Conservation (phyloP, 257 asterid species). For the Mitragyna speciosa region DNA sequence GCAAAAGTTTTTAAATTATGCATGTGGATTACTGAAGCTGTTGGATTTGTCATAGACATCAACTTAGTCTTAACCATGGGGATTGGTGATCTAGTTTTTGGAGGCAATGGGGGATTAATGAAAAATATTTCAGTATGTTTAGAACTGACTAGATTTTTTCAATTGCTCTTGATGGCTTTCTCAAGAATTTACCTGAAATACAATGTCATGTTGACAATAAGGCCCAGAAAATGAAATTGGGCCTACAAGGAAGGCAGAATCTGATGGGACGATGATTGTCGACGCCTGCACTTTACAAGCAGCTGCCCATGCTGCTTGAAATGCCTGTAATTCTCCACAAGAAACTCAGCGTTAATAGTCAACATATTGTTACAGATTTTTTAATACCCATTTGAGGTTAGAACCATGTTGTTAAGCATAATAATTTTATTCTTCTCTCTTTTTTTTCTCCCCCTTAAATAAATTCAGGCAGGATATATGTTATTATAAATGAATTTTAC, state of each 20-base stretch:
- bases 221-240: slow-evolving; percentile 96
- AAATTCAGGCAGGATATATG: neutral
- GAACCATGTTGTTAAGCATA: neutral
- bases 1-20: neutral
- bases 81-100: neutral
- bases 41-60: neutral
- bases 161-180: neutral
- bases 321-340: slow-evolving; percentile 60
- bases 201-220: slow-evolving; percentile 77
- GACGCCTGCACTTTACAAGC: slow-evolving; percentile 86
- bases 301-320: slow-evolving; percentile 80
- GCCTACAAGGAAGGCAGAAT: slow-evolving; percentile 64
- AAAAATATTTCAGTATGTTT: neutral
- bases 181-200: slow-evolving; percentile 65
- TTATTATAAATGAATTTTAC: slow-evolving; percentile 8
- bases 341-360: slow-evolving; percentile 10
- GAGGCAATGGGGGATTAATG: neutral
- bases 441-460: neutral
- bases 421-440: neutral
- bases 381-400: neutral
- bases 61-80: neutral
- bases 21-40: neutral
- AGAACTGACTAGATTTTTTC: neutral
- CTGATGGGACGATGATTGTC: slow-evolving; percentile 55
- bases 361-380: neutral